Evolutionary conservation across 1,139 yeast species (phyloP), one percentile per base, ranked within the genome.

Genomic region (Sporopachydermia cereana): DNA sequence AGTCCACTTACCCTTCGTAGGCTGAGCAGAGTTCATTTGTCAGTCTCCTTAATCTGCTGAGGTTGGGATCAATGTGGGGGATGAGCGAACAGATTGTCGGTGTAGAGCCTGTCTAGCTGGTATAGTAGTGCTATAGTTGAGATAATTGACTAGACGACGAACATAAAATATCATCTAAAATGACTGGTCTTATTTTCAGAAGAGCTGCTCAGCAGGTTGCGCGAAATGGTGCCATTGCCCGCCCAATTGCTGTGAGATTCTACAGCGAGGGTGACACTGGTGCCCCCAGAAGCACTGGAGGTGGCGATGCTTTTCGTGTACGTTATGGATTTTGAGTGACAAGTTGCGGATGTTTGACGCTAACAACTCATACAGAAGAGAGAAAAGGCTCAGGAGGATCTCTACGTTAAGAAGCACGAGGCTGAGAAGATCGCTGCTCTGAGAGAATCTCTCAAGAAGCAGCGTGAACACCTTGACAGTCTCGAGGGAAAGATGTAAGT

Each of bases 301-400:
- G 69, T 43, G 61, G 67, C 42, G 80, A 76, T 55, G 67, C 77
- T 47, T 77, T 77, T 63, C 66, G 69, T 55, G 71, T 67, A 55
- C 53, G 71, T 63, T 29, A n/a, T 16, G 18, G 18, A 25, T 25
- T 39, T n/a, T n/a, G n/a, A n/a, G n/a, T n/a, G n/a, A n/a, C n/a
- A n/a, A n/a, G n/a, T n/a, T 12, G 24, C 20, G 41, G 45, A 39
- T 43, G 44, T 51, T 43, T 49, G 47, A 47, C 18, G 50, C 47
- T 24, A 17, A 48, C 44, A 18, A 24, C 21, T 16, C 17, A 5
- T 47, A 39, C 50, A 69, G 73, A 74, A 78, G 62, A 78, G 86
- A 58, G 88, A 80, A 64, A 74, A 74, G 66, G 85, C 85, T 49
- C 73, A 72, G 55, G 88, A 80, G 67, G 82, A 79, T 63, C 64